Percentiles rank a stretch among this genome's conserved stretches.
These are phyloP conservation scores for Craterostigma plantagineum DNA, from an alignment of 257 asterid species.

Conservation along the genomic window DNA sequence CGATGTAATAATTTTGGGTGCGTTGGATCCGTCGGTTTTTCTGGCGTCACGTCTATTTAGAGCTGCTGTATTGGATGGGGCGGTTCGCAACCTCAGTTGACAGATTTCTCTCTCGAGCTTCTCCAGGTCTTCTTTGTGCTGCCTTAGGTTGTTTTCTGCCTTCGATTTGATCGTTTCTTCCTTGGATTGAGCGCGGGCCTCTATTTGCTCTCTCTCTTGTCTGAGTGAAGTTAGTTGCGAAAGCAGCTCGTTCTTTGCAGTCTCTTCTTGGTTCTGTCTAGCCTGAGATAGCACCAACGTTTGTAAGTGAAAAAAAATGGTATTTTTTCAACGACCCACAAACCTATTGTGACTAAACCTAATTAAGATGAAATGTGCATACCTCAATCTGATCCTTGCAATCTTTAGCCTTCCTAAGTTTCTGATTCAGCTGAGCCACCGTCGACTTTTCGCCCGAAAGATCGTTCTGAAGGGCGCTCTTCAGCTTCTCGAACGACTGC, in stretches of 20 bases:
- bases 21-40: no score
- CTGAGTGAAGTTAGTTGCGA: slow-evolving; percentile 19
- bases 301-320: background rate
- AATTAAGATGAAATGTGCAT: no score
- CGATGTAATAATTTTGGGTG: no score
- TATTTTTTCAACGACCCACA: background rate
- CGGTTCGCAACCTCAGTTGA: slow-evolving; percentile 33
- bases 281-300: slow-evolving; percentile 22
- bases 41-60: slow-evolving; percentile 20
- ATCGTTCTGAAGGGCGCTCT: slow-evolving; percentile 34
- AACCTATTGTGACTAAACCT: no score
- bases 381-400: slow-evolving; percentile 36
- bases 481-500: slow-evolving; percentile 59
- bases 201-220: slow-evolving; percentile 40
- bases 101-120: slow-evolving; percentile 43
- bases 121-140: slow-evolving; percentile 34
- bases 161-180: slow-evolving; percentile 28
- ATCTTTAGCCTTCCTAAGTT: slow-evolving; percentile 28
- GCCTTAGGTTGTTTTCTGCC: slow-evolving; percentile 38
- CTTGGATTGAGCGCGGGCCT: slow-evolving; percentile 30
- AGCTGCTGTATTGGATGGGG: slow-evolving; percentile 48
- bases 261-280: slow-evolving; percentile 26
- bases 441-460: slow-evolving; percentile 28
- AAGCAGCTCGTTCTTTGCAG: slow-evolving; percentile 29
- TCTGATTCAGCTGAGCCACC: slow-evolving; percentile 22